Evolutionary conservation across 345 rosid genomes (phyloP).

Genomic region (Erodium maritimum): DNA sequence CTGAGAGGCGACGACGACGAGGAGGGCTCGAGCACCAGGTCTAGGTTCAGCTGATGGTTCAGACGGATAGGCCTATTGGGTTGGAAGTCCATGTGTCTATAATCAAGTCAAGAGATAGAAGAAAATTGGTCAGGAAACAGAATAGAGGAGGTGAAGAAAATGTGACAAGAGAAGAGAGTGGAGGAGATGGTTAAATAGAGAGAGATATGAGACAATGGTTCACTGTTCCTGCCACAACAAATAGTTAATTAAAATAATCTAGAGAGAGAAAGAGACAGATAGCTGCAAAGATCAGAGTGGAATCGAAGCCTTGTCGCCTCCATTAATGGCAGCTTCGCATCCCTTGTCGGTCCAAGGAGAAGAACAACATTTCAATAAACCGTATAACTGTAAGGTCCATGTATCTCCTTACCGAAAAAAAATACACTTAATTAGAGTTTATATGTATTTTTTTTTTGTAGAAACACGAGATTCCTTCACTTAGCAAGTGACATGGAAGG

Average conservation of each 20-base stretch:
- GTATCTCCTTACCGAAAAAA: no score
- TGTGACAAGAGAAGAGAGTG: not conserved
- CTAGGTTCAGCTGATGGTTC: constrained; percentile 47
- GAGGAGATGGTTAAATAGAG: not conserved
- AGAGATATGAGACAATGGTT: constrained; percentile 7
- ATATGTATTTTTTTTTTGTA: no score
- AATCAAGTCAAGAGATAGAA: not conserved
- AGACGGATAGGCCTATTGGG: constrained; percentile 62
- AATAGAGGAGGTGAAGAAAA: not conserved
- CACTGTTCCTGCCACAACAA: constrained; percentile 28
- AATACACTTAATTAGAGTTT: no score
- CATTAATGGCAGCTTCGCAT: constrained; percentile 63
- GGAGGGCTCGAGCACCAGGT: constrained; percentile 42
- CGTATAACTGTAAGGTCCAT: no score
- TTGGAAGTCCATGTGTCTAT: constrained; percentile 43
- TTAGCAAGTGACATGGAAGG: no score
- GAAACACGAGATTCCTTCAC: no score
- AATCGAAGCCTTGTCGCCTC: constrained; percentile 77
- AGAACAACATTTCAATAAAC: not conserved
- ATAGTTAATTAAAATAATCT: constrained; percentile 11
- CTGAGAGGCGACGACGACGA: constrained; percentile 37
- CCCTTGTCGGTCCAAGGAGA: constrained; percentile 56
- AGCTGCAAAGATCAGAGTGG: constrained; percentile 53
- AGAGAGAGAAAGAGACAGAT: constrained; percentile 27
- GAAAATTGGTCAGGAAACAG: not conserved